These are phyloP conservation scores for Nemania diffusa DNA, from an alignment of 2,329 filamentous ascomycete genomes.

Conservation along the genomic window DNA sequence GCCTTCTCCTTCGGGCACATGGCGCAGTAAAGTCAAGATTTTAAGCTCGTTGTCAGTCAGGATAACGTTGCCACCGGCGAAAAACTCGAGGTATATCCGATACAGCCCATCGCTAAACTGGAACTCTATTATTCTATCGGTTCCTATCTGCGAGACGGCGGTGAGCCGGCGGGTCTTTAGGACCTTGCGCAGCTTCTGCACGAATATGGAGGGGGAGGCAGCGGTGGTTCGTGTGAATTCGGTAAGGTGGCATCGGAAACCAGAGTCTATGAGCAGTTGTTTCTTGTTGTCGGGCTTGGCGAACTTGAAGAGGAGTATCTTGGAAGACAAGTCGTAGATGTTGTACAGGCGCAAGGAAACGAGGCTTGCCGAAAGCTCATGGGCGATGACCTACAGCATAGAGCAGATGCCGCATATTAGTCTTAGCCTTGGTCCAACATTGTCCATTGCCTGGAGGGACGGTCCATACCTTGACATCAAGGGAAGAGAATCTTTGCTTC, in stretches of 20 bases:
- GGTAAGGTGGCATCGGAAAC: conserved; percentile 95
- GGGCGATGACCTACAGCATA: conserved; percentile 79
- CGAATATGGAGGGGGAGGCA: conserved; percentile 84
- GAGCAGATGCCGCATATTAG: conserved; percentile 1
- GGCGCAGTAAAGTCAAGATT: conserved; percentile 82
- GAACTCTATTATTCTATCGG: conserved; percentile 91
- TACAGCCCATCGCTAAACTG: conserved; percentile 93
- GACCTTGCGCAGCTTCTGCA: conserved; percentile 84
- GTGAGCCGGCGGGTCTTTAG: conserved; percentile 89
- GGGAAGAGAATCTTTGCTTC: conserved; percentile 69
- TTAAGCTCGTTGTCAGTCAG: conserved; percentile 86
- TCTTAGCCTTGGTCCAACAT: background rate
- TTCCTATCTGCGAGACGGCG: conserved; percentile 84
- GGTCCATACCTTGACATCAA: conserved; percentile 63
- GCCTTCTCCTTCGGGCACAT: conserved; percentile 82
- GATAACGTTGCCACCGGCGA: conserved; percentile 93
- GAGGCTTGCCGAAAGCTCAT: conserved; percentile 85
- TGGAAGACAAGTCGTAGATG: conserved; percentile 94
- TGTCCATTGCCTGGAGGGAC: background rate
- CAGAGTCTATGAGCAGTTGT: conserved; percentile 91
- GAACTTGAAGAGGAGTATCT: conserved; percentile 96
- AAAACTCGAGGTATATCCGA: conserved; percentile 91
- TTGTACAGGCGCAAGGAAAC: conserved; percentile 86
- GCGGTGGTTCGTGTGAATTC: conserved; percentile 89
- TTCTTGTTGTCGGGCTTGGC: conserved; percentile 88